Conservation (phyloP, 805 yeast species). For the Schizosaccharomyces octosporus region DNA sequence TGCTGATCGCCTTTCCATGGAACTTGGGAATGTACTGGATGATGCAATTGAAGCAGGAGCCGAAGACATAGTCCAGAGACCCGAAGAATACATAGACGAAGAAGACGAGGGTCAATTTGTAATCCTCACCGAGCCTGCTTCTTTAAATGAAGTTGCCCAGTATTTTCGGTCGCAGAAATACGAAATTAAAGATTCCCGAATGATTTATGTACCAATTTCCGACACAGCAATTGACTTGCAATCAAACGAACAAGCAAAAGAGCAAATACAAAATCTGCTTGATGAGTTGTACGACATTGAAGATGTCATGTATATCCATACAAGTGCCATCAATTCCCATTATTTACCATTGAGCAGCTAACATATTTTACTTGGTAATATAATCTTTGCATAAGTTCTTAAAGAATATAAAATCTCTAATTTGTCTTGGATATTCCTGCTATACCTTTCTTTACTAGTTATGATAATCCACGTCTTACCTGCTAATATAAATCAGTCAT, state of each 20-base stretch:
- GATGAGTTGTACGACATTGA: constrained; percentile 46
- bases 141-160: background rate
- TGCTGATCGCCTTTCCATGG: constrained; percentile 2
- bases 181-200: background rate
- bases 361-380: background rate
- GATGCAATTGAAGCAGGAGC: constrained; percentile 47
- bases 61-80: constrained; percentile 21
- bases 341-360: background rate
- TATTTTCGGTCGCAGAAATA: background rate
- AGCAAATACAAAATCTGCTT: constrained; percentile 17
- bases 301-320: constrained; percentile 57
- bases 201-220: background rate
- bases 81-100: constrained; percentile 3
- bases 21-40: constrained; percentile 47
- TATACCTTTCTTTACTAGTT: no score
- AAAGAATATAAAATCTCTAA: no score
- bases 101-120: constrained; percentile 14
- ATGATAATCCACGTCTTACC: no score
- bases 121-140: constrained; percentile 9
- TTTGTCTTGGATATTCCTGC: no score
- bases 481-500: no score
- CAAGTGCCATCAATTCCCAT: constrained; percentile 18
- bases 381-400: background rate
- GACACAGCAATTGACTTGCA: background rate
- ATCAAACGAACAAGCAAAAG: background rate